These are phyloP conservation scores for Colletotrichum caudatum DNA, from an alignment of 2,329 filamentous ascomycete species.

Conservation along the genomic window DNA sequence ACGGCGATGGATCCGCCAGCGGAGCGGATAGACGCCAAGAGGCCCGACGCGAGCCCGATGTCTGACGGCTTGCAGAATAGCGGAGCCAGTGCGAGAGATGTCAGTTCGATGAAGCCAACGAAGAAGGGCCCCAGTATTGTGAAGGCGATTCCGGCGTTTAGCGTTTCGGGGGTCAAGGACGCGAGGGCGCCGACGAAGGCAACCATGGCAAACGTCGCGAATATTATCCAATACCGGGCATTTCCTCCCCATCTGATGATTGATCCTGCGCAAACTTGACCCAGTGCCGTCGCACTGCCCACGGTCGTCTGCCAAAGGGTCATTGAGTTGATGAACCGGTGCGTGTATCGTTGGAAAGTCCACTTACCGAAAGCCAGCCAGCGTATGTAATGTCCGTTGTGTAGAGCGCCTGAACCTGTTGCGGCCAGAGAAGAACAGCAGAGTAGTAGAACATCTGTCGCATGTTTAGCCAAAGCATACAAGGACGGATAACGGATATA, in stretches of 20 bases:
- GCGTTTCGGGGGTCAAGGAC: conserved; percentile 49
- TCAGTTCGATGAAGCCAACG: conserved; percentile 53
- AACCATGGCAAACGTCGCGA: conserved; percentile 53
- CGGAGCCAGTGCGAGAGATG: conserved; percentile 51
- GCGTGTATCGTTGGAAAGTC: not conserved
- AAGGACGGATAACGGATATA: not conserved
- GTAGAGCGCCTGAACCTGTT: conserved; percentile 52
- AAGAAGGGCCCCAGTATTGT: conserved; percentile 54
- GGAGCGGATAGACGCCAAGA: conserved; percentile 55
- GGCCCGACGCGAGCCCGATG: conserved; percentile 56
- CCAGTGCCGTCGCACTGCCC: conserved; percentile 50
- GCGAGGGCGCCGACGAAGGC: conserved; percentile 52
- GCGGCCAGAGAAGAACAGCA: conserved; percentile 52
- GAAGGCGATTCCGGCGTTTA: conserved; percentile 50
- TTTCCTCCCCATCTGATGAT: conserved; percentile 52
- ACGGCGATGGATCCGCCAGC: conserved; percentile 53
- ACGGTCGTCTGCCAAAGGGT: conserved; percentile 48
- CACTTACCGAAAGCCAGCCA: conserved; percentile 51
- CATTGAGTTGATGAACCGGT: not conserved
- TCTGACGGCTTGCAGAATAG: conserved; percentile 54
- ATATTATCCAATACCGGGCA: conserved; percentile 53
- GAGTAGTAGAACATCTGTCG: conserved; percentile 49
- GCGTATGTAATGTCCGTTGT: conserved; percentile 51
- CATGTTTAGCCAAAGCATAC: not conserved
- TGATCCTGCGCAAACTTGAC: conserved; percentile 50